phyloP scores from a whole-genome alignment of 371 early-diverging fungal species.

The Lichtheimia ramosa region DNA sequence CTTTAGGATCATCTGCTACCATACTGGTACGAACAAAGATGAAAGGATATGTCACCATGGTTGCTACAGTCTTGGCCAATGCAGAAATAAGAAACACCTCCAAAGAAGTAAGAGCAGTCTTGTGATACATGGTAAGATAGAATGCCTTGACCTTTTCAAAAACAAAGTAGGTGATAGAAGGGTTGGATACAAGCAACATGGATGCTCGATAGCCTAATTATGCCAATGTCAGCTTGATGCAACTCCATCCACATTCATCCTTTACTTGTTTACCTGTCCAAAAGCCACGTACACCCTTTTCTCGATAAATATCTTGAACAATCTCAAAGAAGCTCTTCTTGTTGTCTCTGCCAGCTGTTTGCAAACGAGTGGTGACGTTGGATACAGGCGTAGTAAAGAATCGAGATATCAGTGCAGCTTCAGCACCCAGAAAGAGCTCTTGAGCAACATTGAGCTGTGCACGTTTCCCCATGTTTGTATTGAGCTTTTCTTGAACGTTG shows the following conservation, averaged over 20 bases:
- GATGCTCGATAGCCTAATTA: constrained; percentile 57
- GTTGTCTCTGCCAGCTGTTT: constrained; percentile 43
- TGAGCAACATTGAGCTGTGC: constrained; percentile 53
- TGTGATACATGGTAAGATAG: constrained; percentile 29
- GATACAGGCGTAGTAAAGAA: constrained; percentile 62
- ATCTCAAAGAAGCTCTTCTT: constrained; percentile 19
- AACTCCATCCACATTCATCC: not conserved
- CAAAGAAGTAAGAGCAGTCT: constrained; percentile 35
- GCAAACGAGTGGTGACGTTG: constrained; percentile 56
- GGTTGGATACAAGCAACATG: constrained; percentile 56
- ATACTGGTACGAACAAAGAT: constrained; percentile 57
- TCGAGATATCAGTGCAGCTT: constrained; percentile 59
- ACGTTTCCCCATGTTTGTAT: constrained; percentile 33
- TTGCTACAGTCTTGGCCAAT: constrained; percentile 55
- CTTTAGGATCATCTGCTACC: constrained; percentile 23
- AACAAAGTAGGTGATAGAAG: constrained; percentile 63
- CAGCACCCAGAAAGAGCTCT: constrained; percentile 61
- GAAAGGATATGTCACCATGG: constrained; percentile 61
- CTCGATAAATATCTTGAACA: constrained; percentile 35
- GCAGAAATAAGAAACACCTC: constrained; percentile 63
- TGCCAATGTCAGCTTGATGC: not conserved
- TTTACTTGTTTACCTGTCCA: constrained; percentile 45
- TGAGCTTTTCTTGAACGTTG: constrained; percentile 55
- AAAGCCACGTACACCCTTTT: constrained; percentile 55
- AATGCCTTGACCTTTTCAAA: constrained; percentile 55